These are phyloP conservation scores for Fremontodendron californicum DNA, from an alignment of 345 rosid genomes.

Conservation along the genomic window DNA sequence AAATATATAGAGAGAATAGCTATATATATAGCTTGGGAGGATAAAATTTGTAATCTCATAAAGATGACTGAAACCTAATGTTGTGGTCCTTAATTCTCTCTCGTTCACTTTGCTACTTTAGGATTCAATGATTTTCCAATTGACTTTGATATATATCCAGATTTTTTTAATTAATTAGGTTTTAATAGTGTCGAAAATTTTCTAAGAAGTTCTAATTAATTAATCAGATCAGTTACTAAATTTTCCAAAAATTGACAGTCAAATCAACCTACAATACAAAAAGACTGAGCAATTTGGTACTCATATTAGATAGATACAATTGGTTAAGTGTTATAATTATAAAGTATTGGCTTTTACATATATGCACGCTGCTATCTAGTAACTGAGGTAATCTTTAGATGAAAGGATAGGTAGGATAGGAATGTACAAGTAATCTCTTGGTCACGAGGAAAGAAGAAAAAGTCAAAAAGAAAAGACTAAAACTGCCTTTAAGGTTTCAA, in stretches of 20 bases:
- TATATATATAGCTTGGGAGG: neutral
- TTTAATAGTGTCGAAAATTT: neutral
- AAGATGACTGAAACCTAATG: neutral
- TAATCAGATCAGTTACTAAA: neutral
- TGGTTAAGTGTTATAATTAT: too few species aligned
- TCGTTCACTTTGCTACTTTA: neutral
- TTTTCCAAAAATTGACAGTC: neutral
- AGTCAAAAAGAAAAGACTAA: neutral
- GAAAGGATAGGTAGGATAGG: too few species aligned
- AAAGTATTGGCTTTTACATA: too few species aligned
- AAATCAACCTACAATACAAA: neutral
- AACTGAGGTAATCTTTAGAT: too few species aligned
- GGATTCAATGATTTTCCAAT: neutral
- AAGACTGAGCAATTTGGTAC: too few species aligned
- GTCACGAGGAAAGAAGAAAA: neutral
- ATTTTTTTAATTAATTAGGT: neutral
- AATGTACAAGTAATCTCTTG: too few species aligned
- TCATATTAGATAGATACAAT: too few species aligned
- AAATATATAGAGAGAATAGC: neutral
- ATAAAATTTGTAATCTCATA: neutral
- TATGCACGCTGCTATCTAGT: too few species aligned
- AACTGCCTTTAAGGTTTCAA: constrained; percentile 15
- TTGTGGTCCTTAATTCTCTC: constrained; percentile 20
- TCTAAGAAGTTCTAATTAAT: neutral
- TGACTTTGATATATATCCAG: neutral